These are phyloP conservation scores for Globisporangium emineosum DNA, from an alignment of 352 stramenopile species.

Conservation along the genomic window DNA sequence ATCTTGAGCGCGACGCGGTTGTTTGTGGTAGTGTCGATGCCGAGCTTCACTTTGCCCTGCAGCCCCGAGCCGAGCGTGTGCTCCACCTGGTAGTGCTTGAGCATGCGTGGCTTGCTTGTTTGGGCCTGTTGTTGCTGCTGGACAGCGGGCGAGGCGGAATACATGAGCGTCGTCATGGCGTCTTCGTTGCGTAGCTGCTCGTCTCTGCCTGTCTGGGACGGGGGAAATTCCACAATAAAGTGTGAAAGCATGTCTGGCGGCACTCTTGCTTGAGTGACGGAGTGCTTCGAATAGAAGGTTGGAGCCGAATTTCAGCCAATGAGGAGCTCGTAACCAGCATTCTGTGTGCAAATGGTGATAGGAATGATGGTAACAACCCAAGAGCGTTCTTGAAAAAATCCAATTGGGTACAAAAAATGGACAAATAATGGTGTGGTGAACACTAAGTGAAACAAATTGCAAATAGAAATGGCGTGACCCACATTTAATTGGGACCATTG, in stretches of 20 bases:
- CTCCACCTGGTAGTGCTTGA: constrained; percentile 73
- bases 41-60: constrained; percentile 88
- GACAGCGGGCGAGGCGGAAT: not conserved
- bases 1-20: constrained; percentile 90
- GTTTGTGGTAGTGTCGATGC: constrained; percentile 70
- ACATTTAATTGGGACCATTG: not conserved
- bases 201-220: constrained; percentile 6
- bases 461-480: too few species aligned
- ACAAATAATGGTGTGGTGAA: not conserved
- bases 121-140: not conserved
- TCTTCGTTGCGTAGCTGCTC: not conserved
- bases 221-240: constrained; percentile 13
- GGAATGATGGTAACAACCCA: constrained; percentile 27
- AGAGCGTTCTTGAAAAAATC: constrained; percentile 27
- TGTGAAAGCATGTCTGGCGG: not conserved
- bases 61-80: constrained; percentile 80
- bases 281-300: not conserved
- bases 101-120: constrained; percentile 39
- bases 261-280: not conserved
- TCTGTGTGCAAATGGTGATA: constrained; percentile 7
- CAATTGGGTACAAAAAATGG: constrained; percentile 15
- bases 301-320: constrained; percentile 10
- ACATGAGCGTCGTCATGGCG: constrained; percentile 14
- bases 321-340: constrained; percentile 22
- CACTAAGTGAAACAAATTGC: not conserved